Base-by-base conservation (phyloP, 176 grass and related monocot species). In the Aegilops bicornis region DNA sequence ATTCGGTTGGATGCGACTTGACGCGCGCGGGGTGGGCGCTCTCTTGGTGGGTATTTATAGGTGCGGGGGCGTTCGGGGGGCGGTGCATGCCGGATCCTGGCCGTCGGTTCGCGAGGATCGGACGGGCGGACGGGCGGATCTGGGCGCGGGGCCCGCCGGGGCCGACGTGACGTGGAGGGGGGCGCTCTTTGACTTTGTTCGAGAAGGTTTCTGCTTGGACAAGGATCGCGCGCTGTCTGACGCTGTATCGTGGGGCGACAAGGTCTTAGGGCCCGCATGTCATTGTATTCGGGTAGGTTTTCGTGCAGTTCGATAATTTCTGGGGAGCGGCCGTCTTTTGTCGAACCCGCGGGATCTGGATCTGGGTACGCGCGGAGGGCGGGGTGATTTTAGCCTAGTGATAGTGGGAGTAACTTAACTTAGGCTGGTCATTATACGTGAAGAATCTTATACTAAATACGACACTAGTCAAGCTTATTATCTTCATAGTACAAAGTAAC, bases 21-120 rank as follows among this genome's bases (percentile, higher is more conserved):
- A 83, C 79, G 80, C 60, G 87, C 81, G 35, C 24, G 63, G 37
- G 2, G 25, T 3, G 22, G n/a, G 42, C 2, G 17, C 7, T 1
- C 64, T 27, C 54, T 0, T 2, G 66, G 37, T 35, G 78, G 22
- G 19, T 84, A 93, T 93, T 93, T 93, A 91, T 93, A 93, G 79
- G 74, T 31, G 10, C 0, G 16, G 69, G 48, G 6, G 1, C 61
- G 65, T 8, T 3, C n/a, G 14, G 0, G 48, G 7, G 69, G 73
- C 85, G 71, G 84, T 48, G 82, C 79, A 5, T 10, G 37, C 4
- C 20, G 35, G 48, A 91, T 91, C 89, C 31, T 9, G 22, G 48
- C 86, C 92, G 83, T 86, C 50, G 83, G 83, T 17, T 22, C 7
- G 8, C 2, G 19, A 3, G n/a, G 23, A 91, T 93, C 89, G 68